Evolutionary conservation across 2,329 filamentous ascomycete species (phyloP), one percentile per base, ranked within the genome.

Genomic region (Claviceps sp.): DNA sequence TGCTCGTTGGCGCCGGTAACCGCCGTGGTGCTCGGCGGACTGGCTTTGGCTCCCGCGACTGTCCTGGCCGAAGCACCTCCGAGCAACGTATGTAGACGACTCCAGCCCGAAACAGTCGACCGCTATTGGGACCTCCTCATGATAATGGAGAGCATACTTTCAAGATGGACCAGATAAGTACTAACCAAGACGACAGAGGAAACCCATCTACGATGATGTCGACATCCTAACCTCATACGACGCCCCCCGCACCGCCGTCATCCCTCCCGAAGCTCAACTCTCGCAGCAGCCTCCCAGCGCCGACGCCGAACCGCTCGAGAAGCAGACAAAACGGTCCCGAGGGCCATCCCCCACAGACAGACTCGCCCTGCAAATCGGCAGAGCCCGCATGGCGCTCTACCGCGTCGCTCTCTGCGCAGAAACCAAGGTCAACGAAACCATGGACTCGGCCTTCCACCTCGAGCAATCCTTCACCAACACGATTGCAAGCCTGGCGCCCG

Each of bases 401-500:
- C 69, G 75, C 50, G 81, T 90, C 64, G 85, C 86, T 54, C 80
- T 84, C 52, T 70, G 75, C 52, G 81, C 84, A 61, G 91, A 97
- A 73, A 83, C 89, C 68, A 78, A 82, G 62, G 79, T 96, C 71
- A 96, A 98, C 76, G 69, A 75, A 60, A 77, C 85, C 60, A 84
- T 96, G 71, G 85, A 89, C 66, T 79, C 78, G 58, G 86, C 85
- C 59, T 87, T 98, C 64, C 71, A 83, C 65, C 82, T 95, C 58
- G 93, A 98, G 75, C 83, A 86, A 67, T 87, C 83, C 64, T 90
- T 97, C 73, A 95, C 91, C 61, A 80, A 78, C 69, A 97, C 93
- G 55, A 71, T 98, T 59, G 88, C 90, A 54, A 89, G 86, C 22
- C 79, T 98, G 41, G 93, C 90, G 19, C 93, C 93, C 34, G 76